Percentiles rank a stretch among this genome's conserved stretches.
Conservation (phyloP, 73 alveolate species). For the Paramecium caudatum region DNA sequence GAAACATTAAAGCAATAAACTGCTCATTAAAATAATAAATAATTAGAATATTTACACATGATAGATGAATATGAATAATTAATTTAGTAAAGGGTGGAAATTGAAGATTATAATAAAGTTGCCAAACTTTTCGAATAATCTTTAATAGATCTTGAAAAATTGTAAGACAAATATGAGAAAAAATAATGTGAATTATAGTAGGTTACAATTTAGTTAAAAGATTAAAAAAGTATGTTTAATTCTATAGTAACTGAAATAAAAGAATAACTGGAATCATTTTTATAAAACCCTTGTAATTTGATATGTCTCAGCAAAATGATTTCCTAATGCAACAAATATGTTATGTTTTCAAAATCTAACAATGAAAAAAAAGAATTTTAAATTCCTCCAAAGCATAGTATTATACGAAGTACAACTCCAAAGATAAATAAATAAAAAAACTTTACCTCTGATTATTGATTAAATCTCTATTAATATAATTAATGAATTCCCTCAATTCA, state of each 20-base stretch:
- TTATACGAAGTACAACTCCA: too few species aligned
- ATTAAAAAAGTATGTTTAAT: neutral
- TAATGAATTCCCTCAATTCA: slow-evolving; percentile 18
- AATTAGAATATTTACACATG: slow-evolving; percentile 23
- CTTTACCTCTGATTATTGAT: too few species aligned
- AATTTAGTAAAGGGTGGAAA: slow-evolving; percentile 3
- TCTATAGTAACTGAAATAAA: neutral
- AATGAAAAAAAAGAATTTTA: too few species aligned
- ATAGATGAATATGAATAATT: slow-evolving; percentile 17
- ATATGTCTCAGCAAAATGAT: too few species aligned
- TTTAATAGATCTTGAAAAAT: slow-evolving; percentile 4
- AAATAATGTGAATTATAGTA: neutral
- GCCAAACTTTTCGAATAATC: slow-evolving; percentile 6
- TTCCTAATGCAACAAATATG: too few species aligned
- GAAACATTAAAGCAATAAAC: too few species aligned
- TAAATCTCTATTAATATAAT: slow-evolving; percentile 35
- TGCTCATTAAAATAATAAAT: too few species aligned
- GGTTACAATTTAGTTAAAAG: neutral
- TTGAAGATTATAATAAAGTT: neutral
- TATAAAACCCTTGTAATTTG: too few species aligned
- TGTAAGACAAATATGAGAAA: slow-evolving; percentile 11
- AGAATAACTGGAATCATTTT: neutral
- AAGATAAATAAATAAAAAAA: too few species aligned
- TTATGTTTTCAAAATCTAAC: too few species aligned
- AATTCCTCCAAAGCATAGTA: too few species aligned